Percentiles rank a stretch among this genome's conserved stretches.
These are phyloP conservation scores for Phaffia rhodozyma DNA, from an alignment of 1,284 basidiomycete genomes.

Conservation along the genomic window DNA sequence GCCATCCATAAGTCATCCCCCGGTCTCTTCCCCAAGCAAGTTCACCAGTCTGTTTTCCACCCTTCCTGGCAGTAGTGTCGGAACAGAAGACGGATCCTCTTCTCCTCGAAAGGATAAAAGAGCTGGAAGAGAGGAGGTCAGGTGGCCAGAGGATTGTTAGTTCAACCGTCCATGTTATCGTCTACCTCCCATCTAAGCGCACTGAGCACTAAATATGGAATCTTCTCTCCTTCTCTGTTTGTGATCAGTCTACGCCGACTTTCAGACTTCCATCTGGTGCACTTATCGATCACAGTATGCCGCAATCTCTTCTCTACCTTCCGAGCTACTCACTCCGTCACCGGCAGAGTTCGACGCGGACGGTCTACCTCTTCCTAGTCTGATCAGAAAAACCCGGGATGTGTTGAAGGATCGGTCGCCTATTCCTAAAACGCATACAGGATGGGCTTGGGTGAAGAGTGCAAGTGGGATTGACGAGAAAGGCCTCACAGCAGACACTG, in stretches of 20 bases:
- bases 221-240: conserved; percentile 3
- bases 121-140: conserved; percentile 28
- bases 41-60: conserved; percentile 32
- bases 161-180: neutral
- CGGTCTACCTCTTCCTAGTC: conserved; percentile 20
- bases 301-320: conserved; percentile 53
- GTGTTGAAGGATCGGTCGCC: neutral
- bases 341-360: conserved; percentile 40
- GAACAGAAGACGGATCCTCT: conserved; percentile 12
- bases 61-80: conserved; percentile 24
- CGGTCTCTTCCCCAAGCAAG: conserved; percentile 26
- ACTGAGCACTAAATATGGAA: neutral
- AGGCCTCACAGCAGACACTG: conserved; percentile 81
- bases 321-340: conserved; percentile 27
- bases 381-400: conserved; percentile 19
- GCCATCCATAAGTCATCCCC: conserved; percentile 22
- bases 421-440: conserved; percentile 32
- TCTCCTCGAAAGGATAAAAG: conserved; percentile 25
- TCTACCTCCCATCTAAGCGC: neutral
- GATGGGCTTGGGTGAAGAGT: conserved; percentile 39
- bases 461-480: conserved; percentile 43
- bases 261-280: conserved; percentile 74
- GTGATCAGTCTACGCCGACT: conserved; percentile 71
- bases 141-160: conserved; percentile 35
- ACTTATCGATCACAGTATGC: conserved; percentile 84